phyloP scores from a whole-genome alignment of 2,329 filamentous ascomycete genomes.

The Verticillium dahliae region DNA sequence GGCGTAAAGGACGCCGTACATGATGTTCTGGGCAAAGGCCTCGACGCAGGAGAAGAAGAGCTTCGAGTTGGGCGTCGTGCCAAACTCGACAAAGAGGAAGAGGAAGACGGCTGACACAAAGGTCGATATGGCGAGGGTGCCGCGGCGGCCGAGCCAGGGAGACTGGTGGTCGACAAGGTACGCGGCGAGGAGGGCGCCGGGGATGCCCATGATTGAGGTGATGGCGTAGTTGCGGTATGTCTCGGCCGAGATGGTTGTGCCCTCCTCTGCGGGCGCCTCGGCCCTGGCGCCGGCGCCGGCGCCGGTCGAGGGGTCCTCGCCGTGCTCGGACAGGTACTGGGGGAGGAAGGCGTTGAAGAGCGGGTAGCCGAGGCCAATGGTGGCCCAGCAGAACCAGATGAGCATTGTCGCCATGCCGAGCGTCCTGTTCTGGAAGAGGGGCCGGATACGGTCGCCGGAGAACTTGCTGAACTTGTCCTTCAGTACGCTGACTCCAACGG shows the following conservation, averaged over 20 bases:
- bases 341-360: conserved; percentile 90
- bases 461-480: conserved; percentile 58
- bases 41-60: conserved; percentile 62
- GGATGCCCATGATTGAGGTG: conserved; percentile 69
- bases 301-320: conserved; percentile 15
- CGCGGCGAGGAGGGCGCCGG: conserved; percentile 68
- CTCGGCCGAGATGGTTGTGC: conserved; percentile 30
- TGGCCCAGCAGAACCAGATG: conserved; percentile 76
- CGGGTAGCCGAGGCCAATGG: conserved; percentile 80
- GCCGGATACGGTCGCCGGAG: conserved; percentile 58
- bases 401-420: conserved; percentile 44
- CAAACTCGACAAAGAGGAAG: conserved; percentile 58
- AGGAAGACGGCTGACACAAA: conserved; percentile 62
- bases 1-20: conserved; percentile 71
- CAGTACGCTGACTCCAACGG: conserved; percentile 31
- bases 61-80: conserved; percentile 49
- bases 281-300: background rate
- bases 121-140: conserved; percentile 63
- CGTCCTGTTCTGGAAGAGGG: conserved; percentile 53
- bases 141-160: conserved; percentile 59
- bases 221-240: conserved; percentile 80
- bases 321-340: conserved; percentile 60
- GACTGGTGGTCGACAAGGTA: conserved; percentile 62
- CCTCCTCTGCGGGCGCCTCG: conserved; percentile 19
- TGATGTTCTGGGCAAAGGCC: conserved; percentile 68